Conservation (phyloP, 2,329 filamentous ascomycete genomes). For the Sclerotinia sclerotiorum region DNA sequence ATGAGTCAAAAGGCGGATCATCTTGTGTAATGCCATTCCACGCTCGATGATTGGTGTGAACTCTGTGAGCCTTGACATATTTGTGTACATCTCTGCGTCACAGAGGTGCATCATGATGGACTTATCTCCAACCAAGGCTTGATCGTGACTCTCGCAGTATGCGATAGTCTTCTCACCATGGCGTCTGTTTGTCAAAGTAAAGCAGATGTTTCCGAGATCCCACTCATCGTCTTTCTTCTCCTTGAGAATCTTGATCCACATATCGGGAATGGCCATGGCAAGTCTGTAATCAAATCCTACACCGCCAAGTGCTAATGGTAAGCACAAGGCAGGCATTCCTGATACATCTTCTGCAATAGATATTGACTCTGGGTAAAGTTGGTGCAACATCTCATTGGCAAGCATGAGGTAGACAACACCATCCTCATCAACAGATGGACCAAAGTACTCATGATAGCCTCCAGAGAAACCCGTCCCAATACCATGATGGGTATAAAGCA, state of each 20-base stretch:
- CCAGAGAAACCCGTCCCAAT: conserved; percentile 98
- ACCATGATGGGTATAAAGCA: conserved; percentile 94
- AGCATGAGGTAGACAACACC: conserved; percentile 94
- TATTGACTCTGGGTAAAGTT: conserved; percentile 82
- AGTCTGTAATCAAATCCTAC: conserved; percentile 97
- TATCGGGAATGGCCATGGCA: conserved; percentile 95
- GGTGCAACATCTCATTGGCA: conserved; percentile 92
- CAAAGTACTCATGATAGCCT: conserved; percentile 98
- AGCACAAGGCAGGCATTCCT: conserved; percentile 94
- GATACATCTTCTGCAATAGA: conserved; percentile 97
- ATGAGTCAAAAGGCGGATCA: conserved; percentile 94
- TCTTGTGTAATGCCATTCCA: conserved; percentile 91
- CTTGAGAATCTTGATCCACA: conserved; percentile 99
- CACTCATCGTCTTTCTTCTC: conserved; percentile 83
- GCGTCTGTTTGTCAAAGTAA: conserved; percentile 86
- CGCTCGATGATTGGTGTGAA: conserved; percentile 86
- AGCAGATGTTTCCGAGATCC: conserved; percentile 83
- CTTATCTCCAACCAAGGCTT: conserved; percentile 96
- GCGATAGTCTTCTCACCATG: conserved; percentile 98
- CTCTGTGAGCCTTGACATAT: conserved; percentile 88
- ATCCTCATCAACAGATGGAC: conserved; percentile 83
- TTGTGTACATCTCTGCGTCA: conserved; percentile 94
- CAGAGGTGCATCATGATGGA: conserved; percentile 97
- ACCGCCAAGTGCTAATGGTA: conserved; percentile 81
- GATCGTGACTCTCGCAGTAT: conserved; percentile 95